These are phyloP conservation scores for Tephrocybe sp. DNA, from an alignment of 768 basidiomycete genomes.

Conservation along the genomic window DNA sequence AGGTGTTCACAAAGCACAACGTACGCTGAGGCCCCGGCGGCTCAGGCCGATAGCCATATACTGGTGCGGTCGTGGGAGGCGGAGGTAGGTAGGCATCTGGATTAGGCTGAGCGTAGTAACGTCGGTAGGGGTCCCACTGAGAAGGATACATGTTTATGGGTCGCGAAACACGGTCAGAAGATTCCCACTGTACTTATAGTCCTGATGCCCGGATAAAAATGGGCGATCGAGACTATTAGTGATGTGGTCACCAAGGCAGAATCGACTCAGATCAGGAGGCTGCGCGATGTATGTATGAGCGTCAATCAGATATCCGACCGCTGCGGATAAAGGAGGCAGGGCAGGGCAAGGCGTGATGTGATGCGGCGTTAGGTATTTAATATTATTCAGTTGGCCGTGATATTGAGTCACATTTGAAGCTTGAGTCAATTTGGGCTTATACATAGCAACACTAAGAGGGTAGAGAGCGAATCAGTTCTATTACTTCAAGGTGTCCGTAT, in stretches of 20 bases:
- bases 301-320: not conserved
- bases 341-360: no score
- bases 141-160: conserved; percentile 1
- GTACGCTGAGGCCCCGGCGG: conserved; percentile 5
- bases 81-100: conserved; percentile 12
- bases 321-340: not conserved
- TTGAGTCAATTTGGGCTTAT: no score
- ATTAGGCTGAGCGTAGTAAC: conserved; percentile 7
- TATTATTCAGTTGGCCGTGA: no score
- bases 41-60: conserved; percentile 4
- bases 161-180: no score
- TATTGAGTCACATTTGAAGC: no score
- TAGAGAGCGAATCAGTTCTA: no score
- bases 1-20: not conserved
- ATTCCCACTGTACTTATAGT: no score
- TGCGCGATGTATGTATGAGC: not conserved
- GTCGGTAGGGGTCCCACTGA: conserved; percentile 8
- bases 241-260: not conserved
- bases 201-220: no score
- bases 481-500: no score
- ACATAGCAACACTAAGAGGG: no score
- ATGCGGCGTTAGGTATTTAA: no score
- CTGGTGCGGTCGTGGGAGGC: not conserved
- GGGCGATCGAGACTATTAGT: not conserved
- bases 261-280: not conserved